Base-by-base conservation (phyloP, 164 flowering plant genomes). In the Litsea cubeba region DNA sequence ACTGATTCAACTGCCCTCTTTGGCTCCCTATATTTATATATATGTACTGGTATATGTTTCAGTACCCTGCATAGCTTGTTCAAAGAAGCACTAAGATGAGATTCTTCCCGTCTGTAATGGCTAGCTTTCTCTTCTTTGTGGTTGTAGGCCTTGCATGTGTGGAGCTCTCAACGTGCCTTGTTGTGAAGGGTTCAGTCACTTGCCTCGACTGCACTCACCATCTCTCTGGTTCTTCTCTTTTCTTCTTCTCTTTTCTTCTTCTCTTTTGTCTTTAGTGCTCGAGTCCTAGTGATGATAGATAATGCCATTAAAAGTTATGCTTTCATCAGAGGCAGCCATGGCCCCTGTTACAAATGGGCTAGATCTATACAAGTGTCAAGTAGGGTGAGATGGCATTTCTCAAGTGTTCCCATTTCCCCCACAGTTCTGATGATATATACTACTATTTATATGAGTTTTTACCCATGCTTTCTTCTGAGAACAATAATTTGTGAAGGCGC, bases 121-220 rank as follows among this genome's bases (percentile, higher is more conserved):
- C 75, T 4, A 75, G 35, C 6, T 77, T 86, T 69, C 35, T 83
- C 78, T 60, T 83, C 78, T 60, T 82, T 24, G 77, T 71, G 0
- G 76, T 71, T 0, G 22, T 84, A 24, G 80, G 73, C 70, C 64
- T 81, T 15, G 69, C 83, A 7, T 51, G 28, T n/a, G 28, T 82
- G 26, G 69, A 84, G 51, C 75, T 76, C 50, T 80, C 88, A 23
- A 50, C 81, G 1, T 76, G 84, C 80, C 77, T 67, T 62, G 79
- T 74, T 5, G 71, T 87, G 8, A 81, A 84, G 80, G 90, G 83
- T 69, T 82, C 85, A 2, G 85, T 87, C 51, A 76, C 86, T 67
- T 89, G 92, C 80, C 81, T 79, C 28, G 88, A 86, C 71, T 87
- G 92, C 77, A 11, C 23, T 7, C 60, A n/a, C 40, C 72, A 77